Conservation (phyloP, 1,139 yeast genomes). For the Blastobotrys serpentis region DNA sequence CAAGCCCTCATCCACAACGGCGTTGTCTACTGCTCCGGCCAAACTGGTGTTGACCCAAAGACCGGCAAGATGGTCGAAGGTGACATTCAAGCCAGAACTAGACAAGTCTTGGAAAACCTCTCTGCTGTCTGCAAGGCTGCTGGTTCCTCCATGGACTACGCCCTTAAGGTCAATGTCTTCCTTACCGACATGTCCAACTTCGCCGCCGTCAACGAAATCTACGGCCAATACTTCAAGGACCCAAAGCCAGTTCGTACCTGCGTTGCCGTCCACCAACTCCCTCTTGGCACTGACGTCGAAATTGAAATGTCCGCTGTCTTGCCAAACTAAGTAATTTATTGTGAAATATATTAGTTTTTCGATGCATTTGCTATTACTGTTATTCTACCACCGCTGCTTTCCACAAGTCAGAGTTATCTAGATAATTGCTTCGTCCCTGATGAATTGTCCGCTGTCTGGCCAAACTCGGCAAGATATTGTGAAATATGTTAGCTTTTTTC, state of each 20-base stretch:
- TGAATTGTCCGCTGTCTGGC: constrained; percentile 41
- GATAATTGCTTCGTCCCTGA: too few species aligned
- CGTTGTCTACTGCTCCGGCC: constrained; percentile 52
- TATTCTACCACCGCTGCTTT: too few species aligned
- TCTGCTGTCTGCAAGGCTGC: constrained; percentile 47
- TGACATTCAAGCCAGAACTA: constrained; percentile 28
- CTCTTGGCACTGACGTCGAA: constrained; percentile 32
- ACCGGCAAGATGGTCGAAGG: constrained; percentile 39
- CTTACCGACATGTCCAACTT: constrained; percentile 49
- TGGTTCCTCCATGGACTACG: constrained; percentile 51
- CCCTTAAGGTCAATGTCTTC: constrained; percentile 53
- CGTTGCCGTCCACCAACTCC: constrained; percentile 41
- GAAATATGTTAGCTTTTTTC: background rate
- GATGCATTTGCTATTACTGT: too few species aligned
- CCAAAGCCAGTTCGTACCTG: constrained; percentile 59
- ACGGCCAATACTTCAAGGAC: constrained; percentile 44
- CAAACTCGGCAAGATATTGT: constrained; percentile 8
- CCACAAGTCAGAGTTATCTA: too few species aligned
- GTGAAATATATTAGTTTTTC: background rate
- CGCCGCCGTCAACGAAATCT: constrained; percentile 48
- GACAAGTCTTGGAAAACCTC: constrained; percentile 35
- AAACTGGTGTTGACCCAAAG: constrained; percentile 42
- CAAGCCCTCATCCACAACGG: constrained; percentile 54
- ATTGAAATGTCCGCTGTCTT: constrained; percentile 41
- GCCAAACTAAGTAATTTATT: constrained; percentile 10